A percentile compares a stretch with the other conserved stretches of the same genome.
Conservation (phyloP, 2,329 filamentous ascomycete genomes). For the Alternaria sp. region DNA sequence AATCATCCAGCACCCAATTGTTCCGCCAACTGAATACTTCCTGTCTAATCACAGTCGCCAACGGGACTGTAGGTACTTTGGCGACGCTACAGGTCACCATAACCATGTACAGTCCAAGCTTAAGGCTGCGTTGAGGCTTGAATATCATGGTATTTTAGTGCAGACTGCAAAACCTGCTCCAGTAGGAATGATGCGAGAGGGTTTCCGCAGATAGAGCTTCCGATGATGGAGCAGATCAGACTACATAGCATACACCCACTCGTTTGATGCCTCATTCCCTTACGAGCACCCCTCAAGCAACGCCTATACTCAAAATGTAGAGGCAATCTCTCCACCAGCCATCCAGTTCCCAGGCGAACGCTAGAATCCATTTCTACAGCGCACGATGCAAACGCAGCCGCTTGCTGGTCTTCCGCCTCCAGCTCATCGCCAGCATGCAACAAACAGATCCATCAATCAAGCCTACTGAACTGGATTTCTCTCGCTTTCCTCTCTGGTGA, state of each 20-base stretch:
- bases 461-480: too few relatives aligned
- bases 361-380: rapidly evolving
- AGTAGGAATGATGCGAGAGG: not conserved
- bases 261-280: not conserved
- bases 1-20: not conserved
- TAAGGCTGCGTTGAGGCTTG: not conserved
- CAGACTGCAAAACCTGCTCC: not conserved
- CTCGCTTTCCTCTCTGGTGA: not conserved
- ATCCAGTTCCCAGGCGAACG: not conserved
- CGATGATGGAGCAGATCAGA: not conserved
- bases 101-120: not conserved
- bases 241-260: not conserved
- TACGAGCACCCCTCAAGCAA: not conserved
- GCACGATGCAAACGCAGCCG: not conserved
- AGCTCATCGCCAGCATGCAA: not conserved
- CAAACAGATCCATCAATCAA: too few relatives aligned
- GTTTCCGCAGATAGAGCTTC: not conserved
- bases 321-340: not conserved
- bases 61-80: not conserved
- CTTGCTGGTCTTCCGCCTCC: not conserved
- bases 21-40: not conserved
- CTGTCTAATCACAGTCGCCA: not conserved
- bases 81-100: not conserved
- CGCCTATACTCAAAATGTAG: not conserved
- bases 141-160: not conserved